A percentile compares a stretch with the other conserved stretches of the same genome.
phyloP scores from a whole-genome alignment of 208 protist species.

The Acanthamoeba sp. region DNA sequence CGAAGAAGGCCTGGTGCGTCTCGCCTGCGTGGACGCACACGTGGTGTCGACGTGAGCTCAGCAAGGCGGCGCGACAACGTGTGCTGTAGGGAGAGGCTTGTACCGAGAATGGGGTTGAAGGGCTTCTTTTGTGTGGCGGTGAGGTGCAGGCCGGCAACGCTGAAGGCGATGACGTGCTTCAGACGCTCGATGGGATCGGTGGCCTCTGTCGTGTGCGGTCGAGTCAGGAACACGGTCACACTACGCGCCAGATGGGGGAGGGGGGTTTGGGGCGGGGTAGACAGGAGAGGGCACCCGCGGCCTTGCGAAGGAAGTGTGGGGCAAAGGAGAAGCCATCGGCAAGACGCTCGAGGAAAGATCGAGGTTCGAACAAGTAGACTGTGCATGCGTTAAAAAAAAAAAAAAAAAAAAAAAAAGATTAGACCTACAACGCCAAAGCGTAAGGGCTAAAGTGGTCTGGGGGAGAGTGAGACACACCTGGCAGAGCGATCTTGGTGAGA shows the following conservation, averaged over 20 bases:
- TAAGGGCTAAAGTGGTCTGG: neutral
- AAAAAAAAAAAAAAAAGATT: neutral
- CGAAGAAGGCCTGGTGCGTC: slow-evolving; percentile 73
- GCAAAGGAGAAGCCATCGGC: slow-evolving; percentile 77
- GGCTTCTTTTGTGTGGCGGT: slow-evolving; percentile 79
- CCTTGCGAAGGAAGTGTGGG: slow-evolving; percentile 76
- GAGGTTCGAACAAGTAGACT: slow-evolving; percentile 81
- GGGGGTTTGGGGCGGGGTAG: too few species aligned
- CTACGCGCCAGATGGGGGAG: too few species aligned
- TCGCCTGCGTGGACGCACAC: neutral
- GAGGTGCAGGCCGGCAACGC: slow-evolving; percentile 77
- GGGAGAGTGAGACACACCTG: neutral
- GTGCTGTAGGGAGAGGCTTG: too few species aligned
- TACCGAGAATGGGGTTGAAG: slow-evolving; percentile 82
- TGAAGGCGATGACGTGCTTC: slow-evolving; percentile 79
- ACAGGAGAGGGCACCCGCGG: slow-evolving; percentile 15
- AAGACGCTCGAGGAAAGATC: slow-evolving; percentile 83
- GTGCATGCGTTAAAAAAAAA: neutral
- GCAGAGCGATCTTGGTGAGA: slow-evolving; percentile 78
- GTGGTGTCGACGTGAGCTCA: slow-evolving; percentile 80
- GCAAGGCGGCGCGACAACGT: too few species aligned
- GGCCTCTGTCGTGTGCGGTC: slow-evolving; percentile 11
- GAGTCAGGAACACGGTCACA: too few species aligned
- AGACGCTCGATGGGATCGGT: slow-evolving; percentile 81
- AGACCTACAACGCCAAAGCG: neutral